Conservation (phyloP, 2,329 filamentous ascomycete genomes). For the Xylaria polymorpha region DNA sequence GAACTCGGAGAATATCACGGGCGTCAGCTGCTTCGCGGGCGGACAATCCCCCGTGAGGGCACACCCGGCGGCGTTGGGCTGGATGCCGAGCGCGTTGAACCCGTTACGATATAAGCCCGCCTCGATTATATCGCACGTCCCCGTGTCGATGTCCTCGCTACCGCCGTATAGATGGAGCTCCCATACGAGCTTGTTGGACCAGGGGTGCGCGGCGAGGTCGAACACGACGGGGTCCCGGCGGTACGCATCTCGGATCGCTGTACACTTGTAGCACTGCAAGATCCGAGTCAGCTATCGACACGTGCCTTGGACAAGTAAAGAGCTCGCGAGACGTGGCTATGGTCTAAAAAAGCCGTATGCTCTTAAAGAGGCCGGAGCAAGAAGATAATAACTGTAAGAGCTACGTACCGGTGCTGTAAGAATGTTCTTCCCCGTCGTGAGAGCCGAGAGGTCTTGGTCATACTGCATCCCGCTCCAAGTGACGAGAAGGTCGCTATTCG, state of each 20-base stretch:
- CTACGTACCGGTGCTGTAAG: constrained; percentile 50
- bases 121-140: constrained; percentile 60
- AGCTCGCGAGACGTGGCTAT: not conserved
- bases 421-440: constrained; percentile 55
- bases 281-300: not conserved
- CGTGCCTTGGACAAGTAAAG: not conserved
- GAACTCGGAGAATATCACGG: constrained; percentile 61
- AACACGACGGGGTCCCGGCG: constrained; percentile 59
- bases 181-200: constrained; percentile 61
- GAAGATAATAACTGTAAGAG: not conserved
- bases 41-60: constrained; percentile 54
- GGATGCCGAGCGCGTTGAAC: constrained; percentile 60
- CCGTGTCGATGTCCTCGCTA: constrained; percentile 58
- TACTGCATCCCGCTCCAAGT: constrained; percentile 63
- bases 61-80: constrained; percentile 56
- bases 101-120: constrained; percentile 62
- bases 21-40: constrained; percentile 55
- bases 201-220: constrained; percentile 57
- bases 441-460: constrained; percentile 58
- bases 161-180: constrained; percentile 59
- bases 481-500: constrained; percentile 59
- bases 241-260: constrained; percentile 56
- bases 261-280: constrained; percentile 54
- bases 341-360: not conserved
- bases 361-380: not conserved